Percentiles rank a stretch among this genome's conserved stretches.
phyloP scores from a whole-genome alignment of 2,329 filamentous ascomycete species.

The Sphaceloma murrayae region DNA sequence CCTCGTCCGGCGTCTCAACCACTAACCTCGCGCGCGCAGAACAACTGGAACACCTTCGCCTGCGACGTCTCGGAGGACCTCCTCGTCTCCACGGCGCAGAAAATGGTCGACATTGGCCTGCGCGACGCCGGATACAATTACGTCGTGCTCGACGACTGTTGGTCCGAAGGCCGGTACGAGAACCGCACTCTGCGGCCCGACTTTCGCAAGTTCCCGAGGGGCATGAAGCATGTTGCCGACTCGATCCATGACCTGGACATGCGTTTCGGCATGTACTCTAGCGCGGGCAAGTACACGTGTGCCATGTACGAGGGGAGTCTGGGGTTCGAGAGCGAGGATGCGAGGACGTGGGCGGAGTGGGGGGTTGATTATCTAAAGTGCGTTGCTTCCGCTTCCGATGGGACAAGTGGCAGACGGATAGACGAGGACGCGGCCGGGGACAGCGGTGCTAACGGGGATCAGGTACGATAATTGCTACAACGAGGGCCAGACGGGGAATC shows the following conservation, averaged over 20 bases:
- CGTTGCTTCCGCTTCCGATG: too few relatives aligned
- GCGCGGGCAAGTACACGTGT: slow-evolving; percentile 38
- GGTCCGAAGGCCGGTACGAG: slow-evolving; percentile 37
- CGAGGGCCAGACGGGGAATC: slow-evolving; percentile 41
- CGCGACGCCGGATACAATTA: slow-evolving; percentile 44
- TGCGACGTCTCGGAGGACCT: slow-evolving; percentile 41
- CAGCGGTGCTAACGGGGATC: neutral
- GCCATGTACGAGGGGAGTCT: slow-evolving; percentile 30
- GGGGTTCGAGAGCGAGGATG: slow-evolving; percentile 45
- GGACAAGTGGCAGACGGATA: too few relatives aligned
- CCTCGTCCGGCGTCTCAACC: neutral
- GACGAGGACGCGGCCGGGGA: too few relatives aligned
- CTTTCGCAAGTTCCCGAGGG: slow-evolving; percentile 35
- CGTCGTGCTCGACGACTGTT: slow-evolving; percentile 46
- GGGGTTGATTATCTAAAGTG: slow-evolving; percentile 47
- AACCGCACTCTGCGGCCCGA: slow-evolving; percentile 38
- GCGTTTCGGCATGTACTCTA: slow-evolving; percentile 46
- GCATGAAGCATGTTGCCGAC: slow-evolving; percentile 41
- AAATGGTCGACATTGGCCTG: slow-evolving; percentile 38
- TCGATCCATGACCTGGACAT: slow-evolving; percentile 40
- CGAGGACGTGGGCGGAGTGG: slow-evolving; percentile 43
- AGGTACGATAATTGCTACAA: slow-evolving; percentile 46
- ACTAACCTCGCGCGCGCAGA: slow-evolving; percentile 19
- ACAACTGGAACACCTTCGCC: slow-evolving; percentile 39
- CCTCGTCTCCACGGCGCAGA: slow-evolving; percentile 38